Conservation (phyloP, 2,329 filamentous ascomycete genomes). For the Ceratocystis cacaofunesta region DNA sequence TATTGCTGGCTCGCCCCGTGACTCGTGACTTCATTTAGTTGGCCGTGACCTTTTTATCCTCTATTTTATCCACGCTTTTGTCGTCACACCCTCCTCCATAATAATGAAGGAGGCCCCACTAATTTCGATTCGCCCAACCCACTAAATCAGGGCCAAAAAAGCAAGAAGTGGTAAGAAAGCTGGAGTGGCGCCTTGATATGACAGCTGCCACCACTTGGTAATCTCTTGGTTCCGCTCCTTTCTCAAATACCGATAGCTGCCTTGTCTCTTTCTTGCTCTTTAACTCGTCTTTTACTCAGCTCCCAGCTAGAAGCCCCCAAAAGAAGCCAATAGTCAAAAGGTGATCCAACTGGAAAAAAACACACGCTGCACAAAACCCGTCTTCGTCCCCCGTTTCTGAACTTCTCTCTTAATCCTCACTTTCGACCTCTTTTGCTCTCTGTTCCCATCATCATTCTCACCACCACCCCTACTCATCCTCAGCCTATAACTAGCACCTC, state of each 20-base stretch:
- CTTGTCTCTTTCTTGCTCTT: constrained; percentile 12
- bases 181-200: neutral
- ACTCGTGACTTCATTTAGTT: neutral
- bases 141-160: neutral
- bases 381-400: neutral
- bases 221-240: neutral
- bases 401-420: constrained; percentile 1
- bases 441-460: neutral
- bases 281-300: constrained; percentile 8
- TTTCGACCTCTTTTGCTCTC: neutral
- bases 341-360: neutral
- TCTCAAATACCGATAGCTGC: constrained; percentile 4
- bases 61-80: neutral
- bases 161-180: neutral
- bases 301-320: neutral
- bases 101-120: neutral
- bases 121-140: neutral
- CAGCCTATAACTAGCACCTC: neutral
- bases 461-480: neutral
- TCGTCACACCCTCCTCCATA: neutral
- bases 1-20: neutral
- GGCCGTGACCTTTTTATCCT: neutral
- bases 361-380: neutral
- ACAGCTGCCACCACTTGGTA: neutral
- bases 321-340: constrained; percentile 4